Evolutionary conservation across 768 basidiomycete species (phyloP).

Genomic region (Terana coerulea): DNA sequence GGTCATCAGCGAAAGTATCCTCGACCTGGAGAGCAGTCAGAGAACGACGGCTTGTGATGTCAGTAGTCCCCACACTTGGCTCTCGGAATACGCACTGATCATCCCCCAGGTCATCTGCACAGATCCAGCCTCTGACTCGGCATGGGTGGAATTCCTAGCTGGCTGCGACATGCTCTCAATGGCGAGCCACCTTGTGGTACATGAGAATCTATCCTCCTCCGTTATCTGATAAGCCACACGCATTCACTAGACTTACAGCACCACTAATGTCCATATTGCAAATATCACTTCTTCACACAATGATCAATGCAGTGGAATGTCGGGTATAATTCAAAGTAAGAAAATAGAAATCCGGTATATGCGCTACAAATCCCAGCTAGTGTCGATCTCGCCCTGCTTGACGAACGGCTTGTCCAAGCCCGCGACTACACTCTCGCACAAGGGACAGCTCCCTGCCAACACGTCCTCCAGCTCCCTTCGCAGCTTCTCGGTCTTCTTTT

Average conservation of each 20-base stretch:
- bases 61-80: constrained; percentile 13
- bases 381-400: constrained; percentile 70
- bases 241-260: neutral
- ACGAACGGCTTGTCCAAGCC: constrained; percentile 88
- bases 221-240: neutral
- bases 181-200: neutral
- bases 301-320: neutral
- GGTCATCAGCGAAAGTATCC: constrained; percentile 41
- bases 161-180: constrained; percentile 38
- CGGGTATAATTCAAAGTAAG: constrained; percentile 7
- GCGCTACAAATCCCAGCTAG: constrained; percentile 65
- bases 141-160: constrained; percentile 44
- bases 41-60: constrained; percentile 55
- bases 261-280: neutral
- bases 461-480: constrained; percentile 85
- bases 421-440: constrained; percentile 87
- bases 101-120: constrained; percentile 42
- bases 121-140: constrained; percentile 31
- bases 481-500: constrained; percentile 58
- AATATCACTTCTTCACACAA: neutral
- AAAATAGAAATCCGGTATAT: neutral
- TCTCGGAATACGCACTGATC: neutral
- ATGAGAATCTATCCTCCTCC: neutral
- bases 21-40: constrained; percentile 54
- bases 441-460: constrained; percentile 83